A percentile compares a stretch with the other conserved stretches of the same genome.
These are phyloP conservation scores for Entomortierella chlamydospora DNA, from an alignment of 192 early-diverging fungal species.

Conservation along the genomic window DNA sequence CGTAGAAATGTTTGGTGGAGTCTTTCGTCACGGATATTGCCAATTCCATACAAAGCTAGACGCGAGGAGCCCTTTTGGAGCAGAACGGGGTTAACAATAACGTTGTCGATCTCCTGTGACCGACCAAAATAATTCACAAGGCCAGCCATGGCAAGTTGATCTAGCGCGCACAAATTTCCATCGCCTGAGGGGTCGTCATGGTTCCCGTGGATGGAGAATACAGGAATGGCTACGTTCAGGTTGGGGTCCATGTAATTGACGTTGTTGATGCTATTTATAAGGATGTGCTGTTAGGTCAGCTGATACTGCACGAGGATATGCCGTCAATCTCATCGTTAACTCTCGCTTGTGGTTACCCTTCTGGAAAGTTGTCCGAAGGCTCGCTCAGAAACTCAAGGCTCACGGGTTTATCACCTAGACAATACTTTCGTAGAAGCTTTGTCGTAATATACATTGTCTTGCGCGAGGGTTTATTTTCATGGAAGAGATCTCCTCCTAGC, in stretches of 20 bases:
- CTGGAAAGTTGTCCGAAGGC: conserved; percentile 74
- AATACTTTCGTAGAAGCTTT: conserved; percentile 73
- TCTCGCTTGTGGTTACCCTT: conserved; percentile 39
- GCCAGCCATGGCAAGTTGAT: conserved; percentile 81
- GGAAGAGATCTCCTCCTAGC: conserved; percentile 95
- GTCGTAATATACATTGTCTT: conserved; percentile 78
- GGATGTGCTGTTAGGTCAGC: neutral
- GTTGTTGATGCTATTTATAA: conserved; percentile 43
- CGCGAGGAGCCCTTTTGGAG: conserved; percentile 81
- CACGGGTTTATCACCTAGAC: conserved; percentile 75
- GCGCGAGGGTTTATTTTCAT: conserved; percentile 93
- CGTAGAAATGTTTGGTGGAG: conserved; percentile 81
- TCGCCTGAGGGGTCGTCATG: conserved; percentile 95
- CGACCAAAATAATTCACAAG: conserved; percentile 96
- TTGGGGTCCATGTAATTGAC: conserved; percentile 93
- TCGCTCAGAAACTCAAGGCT: conserved; percentile 83
- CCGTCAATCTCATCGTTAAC: no score
- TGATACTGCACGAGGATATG: no score
- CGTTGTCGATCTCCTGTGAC: conserved; percentile 75
- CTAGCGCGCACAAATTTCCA: conserved; percentile 85
- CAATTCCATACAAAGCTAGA: conserved; percentile 90
- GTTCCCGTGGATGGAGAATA: conserved; percentile 98
- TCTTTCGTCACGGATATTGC: conserved; percentile 93
- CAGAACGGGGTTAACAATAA: conserved; percentile 83
- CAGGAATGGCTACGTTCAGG: conserved; percentile 83